Evolutionary conservation across 257 asterid genomes (phyloP), one percentile per base, ranked within the genome.

Genomic region (Solanum lignicaule): DNA sequence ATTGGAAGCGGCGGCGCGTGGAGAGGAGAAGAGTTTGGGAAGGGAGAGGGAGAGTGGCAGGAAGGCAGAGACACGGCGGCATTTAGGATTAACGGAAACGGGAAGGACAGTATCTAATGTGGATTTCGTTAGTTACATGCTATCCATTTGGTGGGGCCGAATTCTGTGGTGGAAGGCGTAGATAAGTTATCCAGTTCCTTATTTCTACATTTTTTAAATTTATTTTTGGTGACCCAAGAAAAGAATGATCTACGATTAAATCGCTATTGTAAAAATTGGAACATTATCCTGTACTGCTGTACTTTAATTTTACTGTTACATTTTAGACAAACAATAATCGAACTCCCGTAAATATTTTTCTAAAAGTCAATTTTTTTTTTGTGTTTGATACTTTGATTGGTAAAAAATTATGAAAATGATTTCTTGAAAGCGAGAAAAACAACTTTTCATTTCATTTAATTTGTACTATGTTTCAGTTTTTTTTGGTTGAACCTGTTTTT

Each of bases 41-140:
- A 88, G 92, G 86, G 84, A 66, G 75, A 41, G 91, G 78, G 82
- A 58, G 84, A 23, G 89, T 88, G 75, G 83, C 29, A 74, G 89
- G 36, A 79, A 87, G 52, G 79, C 83, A 52, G 18, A 86, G 83
- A 73, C 84, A 73, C 84, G 88, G 88, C 88, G 88, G 88, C 88
- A 86, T 86, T 86, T 86, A 82, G 88, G 74, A 52, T 72, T 13
- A 20, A 41, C 18, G 71, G 79, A 6, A 48, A 48, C 85, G 69
- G 8, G 15, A 29, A 16, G 43, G 86, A 82, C 69, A 29, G 85
- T 81, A 8, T 31, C 20, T 29, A 29, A 29, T 48, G 39, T 48
- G 69, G 85, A 81, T 18, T 48, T 29, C 18, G 69, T 29, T 81
- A 18, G 41, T 29, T 81, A 38, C 32, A 81, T 9, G 58, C 41